Evolutionary conservation across 495 filamentous ascomycete genomes (phyloP), one percentile per base, ranked within the genome.

Genomic region (Aspergillus carlsbadensis): DNA sequence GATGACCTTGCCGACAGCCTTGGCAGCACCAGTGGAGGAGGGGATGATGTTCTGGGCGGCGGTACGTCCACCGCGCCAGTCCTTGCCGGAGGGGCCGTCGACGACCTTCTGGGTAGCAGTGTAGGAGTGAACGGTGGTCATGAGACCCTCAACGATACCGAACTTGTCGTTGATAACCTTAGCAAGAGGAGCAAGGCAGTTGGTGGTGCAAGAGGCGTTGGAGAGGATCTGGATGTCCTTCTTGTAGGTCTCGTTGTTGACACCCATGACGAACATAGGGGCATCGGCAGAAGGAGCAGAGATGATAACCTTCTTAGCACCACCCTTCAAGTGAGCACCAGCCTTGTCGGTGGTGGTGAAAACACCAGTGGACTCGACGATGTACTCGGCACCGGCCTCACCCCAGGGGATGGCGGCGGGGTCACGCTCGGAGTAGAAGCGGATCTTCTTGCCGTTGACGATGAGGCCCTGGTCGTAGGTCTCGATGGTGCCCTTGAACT

Each of bases 1-100:
- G 66, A 98, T 98, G 78, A 98, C 94, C 86, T 98, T 98, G 80
- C 94, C 94, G 80, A 98, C 94, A 71, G 94, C 94, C 89, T 98
- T 98, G 70, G 94, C 94, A 74, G 94, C 94, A 86, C 94, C 94
- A 60, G 94, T 98, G 84, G 91, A 96, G 85, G 86, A 90, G 74
- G 94, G 94, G 70, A 98, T 98, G 85, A 98, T 98, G 87, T 98
- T 98, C 84, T 96, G 88, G 65, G 94, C 95, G 78, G 95, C 94
- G 67, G 90, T 90, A 79, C 94, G 94, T 68, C 94, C 94, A 83
- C 94, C 94, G 78, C 94, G 87, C 94, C 94, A 98, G 84, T 98
- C 94, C 90, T 98, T 98, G 74, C 80, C 78, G 43, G 94, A 98
- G 63, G 94, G 94, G 68, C 92, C 95, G 68, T 98, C 94, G 65